Percentiles rank a stretch among this genome's conserved stretches.
Evolutionary conservation across 495 filamentous ascomycete genomes (phyloP).

Genomic region (Paragyromitra xinjiangensis): DNA sequence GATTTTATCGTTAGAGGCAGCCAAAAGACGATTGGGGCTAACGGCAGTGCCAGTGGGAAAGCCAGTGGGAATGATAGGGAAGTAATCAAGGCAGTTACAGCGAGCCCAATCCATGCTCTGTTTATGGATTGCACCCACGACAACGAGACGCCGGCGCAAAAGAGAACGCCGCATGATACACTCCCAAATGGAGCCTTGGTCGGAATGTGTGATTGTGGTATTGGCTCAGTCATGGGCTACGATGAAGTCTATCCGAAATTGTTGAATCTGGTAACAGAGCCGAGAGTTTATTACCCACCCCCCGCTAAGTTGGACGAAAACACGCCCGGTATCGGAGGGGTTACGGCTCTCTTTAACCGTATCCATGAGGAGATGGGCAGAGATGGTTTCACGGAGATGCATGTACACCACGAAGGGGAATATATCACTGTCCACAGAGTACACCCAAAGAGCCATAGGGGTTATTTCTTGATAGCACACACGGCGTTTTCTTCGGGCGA

Average conservation of each 20-base stretch:
- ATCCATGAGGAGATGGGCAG: constrained; percentile 94
- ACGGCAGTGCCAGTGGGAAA: constrained; percentile 39
- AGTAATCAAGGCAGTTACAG: constrained; percentile 61
- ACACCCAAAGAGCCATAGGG: constrained; percentile 86
- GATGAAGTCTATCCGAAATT: constrained; percentile 95
- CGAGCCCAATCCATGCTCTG: constrained; percentile 85
- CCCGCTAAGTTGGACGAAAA: constrained; percentile 47
- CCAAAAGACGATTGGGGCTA: constrained; percentile 12
- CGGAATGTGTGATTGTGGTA: constrained; percentile 91
- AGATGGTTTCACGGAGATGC: constrained; percentile 91
- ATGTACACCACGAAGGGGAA: constrained; percentile 94
- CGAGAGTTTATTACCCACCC: constrained; percentile 69
- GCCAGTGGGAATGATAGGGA: constrained; percentile 59
- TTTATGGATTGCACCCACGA: constrained; percentile 99
- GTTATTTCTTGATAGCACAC: constrained; percentile 93
- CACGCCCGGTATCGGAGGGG: constrained; percentile 79
- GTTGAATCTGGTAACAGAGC: constrained; percentile 89
- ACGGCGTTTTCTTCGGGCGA: constrained; percentile 90
- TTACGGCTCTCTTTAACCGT: constrained; percentile 90
- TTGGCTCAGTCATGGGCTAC: constrained; percentile 97
- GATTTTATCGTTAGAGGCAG: constrained; percentile 66
- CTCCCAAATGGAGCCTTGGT: constrained; percentile 95
- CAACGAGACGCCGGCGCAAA: constrained; percentile 95
- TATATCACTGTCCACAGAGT: constrained; percentile 96
- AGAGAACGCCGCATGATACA: constrained; percentile 92